These are phyloP conservation scores for Amanita subjunquillea DNA, from an alignment of 768 basidiomycete genomes.

Conservation along the genomic window DNA sequence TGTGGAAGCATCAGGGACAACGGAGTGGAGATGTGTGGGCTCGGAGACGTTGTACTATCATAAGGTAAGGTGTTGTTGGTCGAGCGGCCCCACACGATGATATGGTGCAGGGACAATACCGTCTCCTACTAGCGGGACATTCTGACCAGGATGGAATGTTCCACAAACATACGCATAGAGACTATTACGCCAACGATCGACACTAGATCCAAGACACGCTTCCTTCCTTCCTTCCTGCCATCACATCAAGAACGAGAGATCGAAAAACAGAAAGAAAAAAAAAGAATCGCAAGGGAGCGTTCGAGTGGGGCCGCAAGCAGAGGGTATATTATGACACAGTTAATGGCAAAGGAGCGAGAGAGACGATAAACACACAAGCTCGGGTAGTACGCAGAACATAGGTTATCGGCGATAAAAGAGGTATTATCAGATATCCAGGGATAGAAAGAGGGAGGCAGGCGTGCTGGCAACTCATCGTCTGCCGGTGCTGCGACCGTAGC, in stretches of 20 bases:
- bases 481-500: slow-evolving; percentile 67
- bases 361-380: neutral
- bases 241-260: neutral
- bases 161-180: no score
- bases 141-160: no score
- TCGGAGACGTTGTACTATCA: no score
- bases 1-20: no score
- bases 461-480: slow-evolving; percentile 35
- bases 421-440: neutral
- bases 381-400: slow-evolving; percentile 1
- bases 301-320: neutral
- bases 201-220: slow-evolving; percentile 5
- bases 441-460: neutral
- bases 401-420: neutral
- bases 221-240: slow-evolving; percentile 1
- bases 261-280: no score
- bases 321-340: slow-evolving; percentile 5
- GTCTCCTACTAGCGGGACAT: no score
- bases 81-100: no score
- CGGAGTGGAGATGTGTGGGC: no score
- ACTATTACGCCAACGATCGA: neutral
- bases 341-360: neutral
- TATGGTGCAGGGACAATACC: no score
- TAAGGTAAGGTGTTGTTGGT: no score
- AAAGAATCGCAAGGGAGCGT: neutral